Evolutionary conservation across 495 filamentous ascomycete genomes (phyloP).

Genomic region (Aspergillus leporis): DNA sequence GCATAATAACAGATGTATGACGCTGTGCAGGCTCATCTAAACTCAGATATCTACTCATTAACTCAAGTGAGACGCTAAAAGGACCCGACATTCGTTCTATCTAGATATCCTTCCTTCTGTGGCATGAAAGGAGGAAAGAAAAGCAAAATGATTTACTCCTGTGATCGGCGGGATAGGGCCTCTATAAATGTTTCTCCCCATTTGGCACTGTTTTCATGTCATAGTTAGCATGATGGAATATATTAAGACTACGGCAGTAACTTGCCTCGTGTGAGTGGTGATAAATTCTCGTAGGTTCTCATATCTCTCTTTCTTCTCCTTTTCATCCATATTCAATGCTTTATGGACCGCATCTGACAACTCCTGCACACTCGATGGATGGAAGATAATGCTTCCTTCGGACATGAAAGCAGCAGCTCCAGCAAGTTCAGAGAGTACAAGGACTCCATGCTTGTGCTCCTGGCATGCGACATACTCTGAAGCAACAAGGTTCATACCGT

Average conservation of each 20-base stretch:
- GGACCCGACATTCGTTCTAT: too few relatives aligned
- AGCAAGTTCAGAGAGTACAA: slow-evolving; percentile 91
- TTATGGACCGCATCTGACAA: slow-evolving; percentile 81
- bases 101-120: too few relatives aligned
- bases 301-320: slow-evolving; percentile 74
- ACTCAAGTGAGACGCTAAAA: too few relatives aligned
- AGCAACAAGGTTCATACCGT: slow-evolving; percentile 96
- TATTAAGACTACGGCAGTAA: background rate
- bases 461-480: slow-evolving; percentile 96
- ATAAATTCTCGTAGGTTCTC: slow-evolving; percentile 81
- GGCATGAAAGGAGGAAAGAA: background rate
- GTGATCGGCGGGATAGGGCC: slow-evolving; percentile 17
- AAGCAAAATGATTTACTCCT: background rate
- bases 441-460: slow-evolving; percentile 75
- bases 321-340: slow-evolving; percentile 79
- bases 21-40: too few relatives aligned
- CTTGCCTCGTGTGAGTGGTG: slow-evolving; percentile 78
- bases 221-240: background rate
- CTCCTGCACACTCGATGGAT: slow-evolving; percentile 90
- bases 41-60: too few relatives aligned
- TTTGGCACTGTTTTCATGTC: slow-evolving; percentile 29
- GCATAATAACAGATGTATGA: too few relatives aligned
- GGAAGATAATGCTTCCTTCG: slow-evolving; percentile 82
- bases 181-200: slow-evolving; percentile 42
- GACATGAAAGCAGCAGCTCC: slow-evolving; percentile 80